These are phyloP conservation scores for Skeletonema grethae DNA, from an alignment of 108 stramenopile species.

Conservation along the genomic window DNA sequence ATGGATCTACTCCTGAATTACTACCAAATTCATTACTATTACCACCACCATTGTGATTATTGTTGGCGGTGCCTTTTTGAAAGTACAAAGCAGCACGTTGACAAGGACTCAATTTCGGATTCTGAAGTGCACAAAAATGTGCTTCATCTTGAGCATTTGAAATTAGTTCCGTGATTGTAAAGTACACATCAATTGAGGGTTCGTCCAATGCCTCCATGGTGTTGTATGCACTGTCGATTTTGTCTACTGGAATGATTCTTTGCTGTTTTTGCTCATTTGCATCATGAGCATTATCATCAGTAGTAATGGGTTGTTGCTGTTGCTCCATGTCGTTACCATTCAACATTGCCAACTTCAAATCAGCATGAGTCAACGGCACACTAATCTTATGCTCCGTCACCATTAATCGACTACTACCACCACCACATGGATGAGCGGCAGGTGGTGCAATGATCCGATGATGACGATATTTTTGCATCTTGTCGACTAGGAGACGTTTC, in stretches of 20 bases:
- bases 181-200: constrained; percentile 69
- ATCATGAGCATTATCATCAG: no score
- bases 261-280: background rate
- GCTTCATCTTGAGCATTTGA: constrained; percentile 27
- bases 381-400: constrained; percentile 83
- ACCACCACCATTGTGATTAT: no score
- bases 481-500: constrained; percentile 60
- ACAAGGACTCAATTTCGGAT: constrained; percentile 17
- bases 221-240: constrained; percentile 19
- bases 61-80: no score
- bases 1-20: constrained; percentile 36
- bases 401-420: constrained; percentile 47
- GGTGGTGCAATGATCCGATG: constrained; percentile 81
- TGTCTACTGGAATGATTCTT: constrained; percentile 19
- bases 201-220: constrained; percentile 27
- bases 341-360: constrained; percentile 19
- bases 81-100: constrained; percentile 33
- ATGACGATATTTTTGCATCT: constrained; percentile 62
- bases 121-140: constrained; percentile 26
- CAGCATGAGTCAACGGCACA: constrained; percentile 58
- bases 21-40: no score
- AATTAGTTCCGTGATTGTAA: constrained; percentile 75
- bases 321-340: background rate
- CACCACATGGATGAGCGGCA: constrained; percentile 69
- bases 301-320: background rate